Conservation (phyloP, 148 eudicot species). For the Mesembryanthemum crystallinum region DNA sequence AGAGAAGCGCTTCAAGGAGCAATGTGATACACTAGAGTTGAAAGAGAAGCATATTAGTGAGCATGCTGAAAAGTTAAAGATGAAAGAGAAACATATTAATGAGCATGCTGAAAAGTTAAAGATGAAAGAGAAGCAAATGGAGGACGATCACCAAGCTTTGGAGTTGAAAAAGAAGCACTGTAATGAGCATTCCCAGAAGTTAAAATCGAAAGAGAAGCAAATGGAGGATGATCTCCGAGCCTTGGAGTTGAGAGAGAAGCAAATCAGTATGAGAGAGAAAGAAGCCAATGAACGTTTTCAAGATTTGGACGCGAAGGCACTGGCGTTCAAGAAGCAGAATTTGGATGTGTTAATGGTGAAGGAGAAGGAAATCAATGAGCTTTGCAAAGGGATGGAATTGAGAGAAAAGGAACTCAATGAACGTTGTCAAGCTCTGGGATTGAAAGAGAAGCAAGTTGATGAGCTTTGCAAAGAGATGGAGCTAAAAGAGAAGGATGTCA, state of each 20-base stretch:
- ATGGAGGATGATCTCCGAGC: neutral
- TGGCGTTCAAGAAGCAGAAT: neutral
- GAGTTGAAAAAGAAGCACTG: neutral
- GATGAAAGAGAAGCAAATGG: constrained; percentile 9
- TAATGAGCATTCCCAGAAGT: neutral
- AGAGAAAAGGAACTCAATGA: neutral
- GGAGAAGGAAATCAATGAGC: constrained; percentile 5
- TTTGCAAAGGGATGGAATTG: neutral
- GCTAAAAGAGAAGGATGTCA: constrained; percentile 14
- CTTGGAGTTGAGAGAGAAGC: constrained; percentile 14
- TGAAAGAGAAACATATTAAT: neutral
- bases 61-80: neutral
- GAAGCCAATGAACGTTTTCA: neutral
- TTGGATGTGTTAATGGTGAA: neutral
- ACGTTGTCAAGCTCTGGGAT: neutral
- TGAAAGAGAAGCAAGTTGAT: neutral
- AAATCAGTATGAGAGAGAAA: neutral
- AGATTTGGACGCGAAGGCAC: neutral
- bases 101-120: constrained; percentile 1
- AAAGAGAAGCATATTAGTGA: constrained; percentile 17
- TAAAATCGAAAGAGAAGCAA: constrained; percentile 12
- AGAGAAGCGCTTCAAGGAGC: neutral
- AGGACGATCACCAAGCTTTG: neutral
- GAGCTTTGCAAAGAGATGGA: constrained; percentile 16
- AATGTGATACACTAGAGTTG: neutral